Conservation (phyloP, 768 basidiomycete species). For the Kwoniella heveanensis region DNA sequence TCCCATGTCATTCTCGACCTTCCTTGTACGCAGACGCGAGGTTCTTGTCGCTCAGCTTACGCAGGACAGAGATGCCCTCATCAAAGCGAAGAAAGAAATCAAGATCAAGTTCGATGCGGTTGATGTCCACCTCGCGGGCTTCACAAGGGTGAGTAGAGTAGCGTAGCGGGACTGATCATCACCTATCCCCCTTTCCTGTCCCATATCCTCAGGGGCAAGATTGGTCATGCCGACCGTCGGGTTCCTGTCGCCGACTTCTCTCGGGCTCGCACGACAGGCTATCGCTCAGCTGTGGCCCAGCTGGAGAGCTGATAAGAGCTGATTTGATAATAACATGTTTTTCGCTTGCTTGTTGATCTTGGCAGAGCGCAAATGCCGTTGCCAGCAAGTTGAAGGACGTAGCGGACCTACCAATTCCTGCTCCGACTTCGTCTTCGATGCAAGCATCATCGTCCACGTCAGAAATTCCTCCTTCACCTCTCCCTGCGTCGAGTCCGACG, state of each 20-base stretch:
- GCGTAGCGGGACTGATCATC: too few species aligned
- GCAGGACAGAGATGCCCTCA: conserved; percentile 40
- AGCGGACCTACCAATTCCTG: conserved; percentile 26
- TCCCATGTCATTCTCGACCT: too few species aligned
- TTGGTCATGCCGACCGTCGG: too few species aligned
- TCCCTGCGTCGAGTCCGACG: background rate
- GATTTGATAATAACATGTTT: too few species aligned
- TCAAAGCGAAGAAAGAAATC: conserved; percentile 47
- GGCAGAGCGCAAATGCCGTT: conserved; percentile 35
- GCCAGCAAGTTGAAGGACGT: conserved; percentile 38
- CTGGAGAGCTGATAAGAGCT: too few species aligned
- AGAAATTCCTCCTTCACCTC: background rate
- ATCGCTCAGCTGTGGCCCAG: too few species aligned
- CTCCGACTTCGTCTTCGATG: background rate
- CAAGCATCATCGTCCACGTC: background rate
- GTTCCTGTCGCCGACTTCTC: too few species aligned
- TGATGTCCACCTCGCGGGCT: conserved; percentile 39
- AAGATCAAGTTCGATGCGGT: conserved; percentile 45
- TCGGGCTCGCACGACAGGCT: background rate
- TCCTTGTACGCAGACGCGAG: conserved; percentile 49
- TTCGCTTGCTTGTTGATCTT: background rate
- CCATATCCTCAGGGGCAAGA: too few species aligned
- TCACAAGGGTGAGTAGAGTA: conserved; percentile 38
- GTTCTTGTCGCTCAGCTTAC: conserved; percentile 33
- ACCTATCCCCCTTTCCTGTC: too few species aligned